Evolutionary conservation across 108 stramenopile species (phyloP).

Genomic region (Epipyxis sp.): DNA sequence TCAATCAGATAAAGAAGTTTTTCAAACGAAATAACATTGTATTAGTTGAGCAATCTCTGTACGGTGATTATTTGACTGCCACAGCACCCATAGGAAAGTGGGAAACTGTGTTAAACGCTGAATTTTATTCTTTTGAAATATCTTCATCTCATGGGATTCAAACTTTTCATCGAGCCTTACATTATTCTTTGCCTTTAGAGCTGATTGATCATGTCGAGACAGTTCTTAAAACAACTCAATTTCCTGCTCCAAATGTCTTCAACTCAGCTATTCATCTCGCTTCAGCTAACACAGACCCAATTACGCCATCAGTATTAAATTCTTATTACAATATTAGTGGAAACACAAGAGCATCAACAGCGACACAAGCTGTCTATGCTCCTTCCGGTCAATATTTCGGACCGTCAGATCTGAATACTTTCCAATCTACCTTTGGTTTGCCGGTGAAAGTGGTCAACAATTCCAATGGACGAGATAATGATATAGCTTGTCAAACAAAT

Average conservation of each 20-base stretch:
- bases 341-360: background rate
- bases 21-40: no score
- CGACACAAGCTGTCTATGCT: constrained; percentile 23
- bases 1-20: no score
- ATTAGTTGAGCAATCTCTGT: no score
- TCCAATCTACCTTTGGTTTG: background rate
- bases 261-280: no score
- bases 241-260: no score
- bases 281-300: no score
- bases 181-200: constrained; percentile 15
- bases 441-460: no score
- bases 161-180: background rate
- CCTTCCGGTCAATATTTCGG: background rate
- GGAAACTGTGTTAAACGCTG: constrained; percentile 25
- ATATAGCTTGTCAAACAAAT: no score
- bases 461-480: no score
- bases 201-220: constrained; percentile 15
- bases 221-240: background rate
- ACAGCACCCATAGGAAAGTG: background rate
- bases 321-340: background rate
- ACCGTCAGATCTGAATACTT: background rate
- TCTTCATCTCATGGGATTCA: no score
- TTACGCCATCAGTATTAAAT: constrained; percentile 10
- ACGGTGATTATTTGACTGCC: constrained; percentile 9
- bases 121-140: background rate